phyloP scores from a whole-genome alignment of 2,329 filamentous ascomycete genomes.

The Verticillium albo-atrum region DNA sequence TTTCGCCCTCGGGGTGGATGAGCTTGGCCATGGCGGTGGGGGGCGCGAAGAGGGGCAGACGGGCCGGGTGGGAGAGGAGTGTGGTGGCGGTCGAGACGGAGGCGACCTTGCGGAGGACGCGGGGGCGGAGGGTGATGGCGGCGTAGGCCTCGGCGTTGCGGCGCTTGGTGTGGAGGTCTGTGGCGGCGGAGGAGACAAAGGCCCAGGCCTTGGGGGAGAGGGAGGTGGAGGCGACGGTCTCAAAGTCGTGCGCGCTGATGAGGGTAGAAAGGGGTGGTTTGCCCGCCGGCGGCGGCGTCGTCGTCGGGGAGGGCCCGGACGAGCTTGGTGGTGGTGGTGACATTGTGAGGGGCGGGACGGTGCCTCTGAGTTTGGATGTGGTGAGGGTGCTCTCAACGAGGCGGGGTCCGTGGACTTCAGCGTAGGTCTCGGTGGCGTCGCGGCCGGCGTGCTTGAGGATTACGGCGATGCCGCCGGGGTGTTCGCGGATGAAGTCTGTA shows the following conservation, averaged over 20 bases:
- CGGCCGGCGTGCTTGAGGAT: constrained; percentile 46
- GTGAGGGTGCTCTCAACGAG: constrained; percentile 35
- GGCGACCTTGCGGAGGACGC: constrained; percentile 53
- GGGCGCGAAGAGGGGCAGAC: constrained; percentile 57
- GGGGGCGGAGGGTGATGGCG: constrained; percentile 54
- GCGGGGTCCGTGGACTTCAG: constrained; percentile 42
- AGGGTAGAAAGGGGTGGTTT: constrained; percentile 49
- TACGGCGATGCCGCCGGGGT: constrained; percentile 32
- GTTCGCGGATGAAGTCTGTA: constrained; percentile 52
- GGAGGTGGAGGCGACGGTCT: constrained; percentile 47
- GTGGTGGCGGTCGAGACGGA: constrained; percentile 42
- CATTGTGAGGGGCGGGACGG: constrained; percentile 20
- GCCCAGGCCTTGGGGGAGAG: constrained; percentile 64
- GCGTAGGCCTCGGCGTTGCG: constrained; percentile 52
- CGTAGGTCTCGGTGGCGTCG: constrained; percentile 50
- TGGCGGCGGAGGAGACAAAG: constrained; percentile 63
- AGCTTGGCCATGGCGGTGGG: constrained; percentile 61
- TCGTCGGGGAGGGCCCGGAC: constrained; percentile 26
- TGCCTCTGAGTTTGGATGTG: constrained; percentile 41
- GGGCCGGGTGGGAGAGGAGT: constrained; percentile 49
- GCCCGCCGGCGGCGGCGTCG: background rate
- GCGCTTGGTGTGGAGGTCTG: constrained; percentile 51
- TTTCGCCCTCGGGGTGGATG: constrained; percentile 59
- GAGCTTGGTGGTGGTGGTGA: constrained; percentile 22
- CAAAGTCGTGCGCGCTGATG: constrained; percentile 58